Percentiles rank a stretch among this genome's conserved stretches.
phyloP scores from a whole-genome alignment of 805 yeast genomes.

The Sugiyamaella chiloensis region DNA sequence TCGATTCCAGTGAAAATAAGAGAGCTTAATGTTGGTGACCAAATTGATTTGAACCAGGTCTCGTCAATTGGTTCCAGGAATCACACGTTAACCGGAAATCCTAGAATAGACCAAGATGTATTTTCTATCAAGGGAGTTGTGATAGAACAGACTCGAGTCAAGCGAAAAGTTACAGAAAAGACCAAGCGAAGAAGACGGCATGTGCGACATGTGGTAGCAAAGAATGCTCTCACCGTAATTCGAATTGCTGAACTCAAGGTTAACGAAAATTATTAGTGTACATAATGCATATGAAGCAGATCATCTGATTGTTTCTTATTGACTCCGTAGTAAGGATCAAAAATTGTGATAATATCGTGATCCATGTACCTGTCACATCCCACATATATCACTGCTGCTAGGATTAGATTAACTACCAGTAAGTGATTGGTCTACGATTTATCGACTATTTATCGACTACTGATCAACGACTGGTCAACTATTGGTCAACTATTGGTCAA shows the following conservation, averaged over 20 bases:
- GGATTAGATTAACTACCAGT: no score
- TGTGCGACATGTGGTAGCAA: conserved; percentile 58
- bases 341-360: no score
- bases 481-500: no score
- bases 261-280: conserved; percentile 27
- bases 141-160: conserved; percentile 66
- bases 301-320: no score
- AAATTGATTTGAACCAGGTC: conserved; percentile 68
- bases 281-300: conserved; percentile 2
- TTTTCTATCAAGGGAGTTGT: conserved; percentile 72
- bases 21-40: conserved; percentile 79
- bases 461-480: no score
- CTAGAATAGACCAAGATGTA: conserved; percentile 48
- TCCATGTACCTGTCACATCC: no score
- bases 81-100: conserved; percentile 59
- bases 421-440: no score
- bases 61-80: conserved; percentile 82
- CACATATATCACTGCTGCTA: no score
- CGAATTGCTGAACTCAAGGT: conserved; percentile 70
- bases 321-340: no score
- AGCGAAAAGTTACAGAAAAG: conserved; percentile 59
- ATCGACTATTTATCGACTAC: no score
- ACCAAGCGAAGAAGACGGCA: conserved; percentile 81
- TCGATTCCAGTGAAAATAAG: conserved; percentile 75
- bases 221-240: conserved; percentile 73